phyloP scores from a whole-genome alignment of 768 basidiomycete genomes.

The Rhizopogon vesiculosus region DNA sequence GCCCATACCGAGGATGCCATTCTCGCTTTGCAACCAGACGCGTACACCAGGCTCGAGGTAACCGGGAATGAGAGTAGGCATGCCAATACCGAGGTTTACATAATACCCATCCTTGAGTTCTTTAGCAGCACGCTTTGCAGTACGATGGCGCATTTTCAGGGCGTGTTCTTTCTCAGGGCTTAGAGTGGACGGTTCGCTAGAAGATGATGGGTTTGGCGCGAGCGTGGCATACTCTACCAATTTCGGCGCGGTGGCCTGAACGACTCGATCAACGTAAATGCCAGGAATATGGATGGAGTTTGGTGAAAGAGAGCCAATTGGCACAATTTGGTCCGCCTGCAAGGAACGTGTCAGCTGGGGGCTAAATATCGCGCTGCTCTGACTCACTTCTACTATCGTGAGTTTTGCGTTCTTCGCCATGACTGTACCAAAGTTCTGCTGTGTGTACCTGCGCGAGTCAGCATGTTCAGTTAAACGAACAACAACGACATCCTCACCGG shows the following conservation, averaged over 20 bases:
- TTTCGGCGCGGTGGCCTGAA: constrained; percentile 72
- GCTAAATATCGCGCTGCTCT: not conserved
- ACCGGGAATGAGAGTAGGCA: constrained; percentile 86
- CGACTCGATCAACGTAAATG: constrained; percentile 87
- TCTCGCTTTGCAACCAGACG: constrained; percentile 92
- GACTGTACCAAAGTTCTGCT: constrained; percentile 81
- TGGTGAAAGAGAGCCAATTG: constrained; percentile 75
- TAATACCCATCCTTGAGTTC: constrained; percentile 87
- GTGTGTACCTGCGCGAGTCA: constrained; percentile 54
- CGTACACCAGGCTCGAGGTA: constrained; percentile 65
- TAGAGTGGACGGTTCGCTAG: constrained; percentile 18
- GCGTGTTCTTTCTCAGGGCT: constrained; percentile 51
- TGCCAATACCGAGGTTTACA: constrained; percentile 87
- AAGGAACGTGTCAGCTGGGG: constrained; percentile 6
- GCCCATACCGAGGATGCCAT: constrained; percentile 85
- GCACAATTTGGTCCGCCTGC: constrained; percentile 87
- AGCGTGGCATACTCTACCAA: constrained; percentile 72
- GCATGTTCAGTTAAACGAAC: not conserved
- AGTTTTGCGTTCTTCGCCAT: constrained; percentile 90
- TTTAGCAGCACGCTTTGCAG: constrained; percentile 83
- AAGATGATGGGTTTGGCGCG: constrained; percentile 40
- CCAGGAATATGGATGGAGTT: constrained; percentile 80
- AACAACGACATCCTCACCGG: constrained; percentile 42
- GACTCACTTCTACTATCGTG: constrained; percentile 78
- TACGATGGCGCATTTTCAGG: constrained; percentile 58